Conservation (phyloP, 768 basidiomycete genomes). For the Serendipita sp. region DNA sequence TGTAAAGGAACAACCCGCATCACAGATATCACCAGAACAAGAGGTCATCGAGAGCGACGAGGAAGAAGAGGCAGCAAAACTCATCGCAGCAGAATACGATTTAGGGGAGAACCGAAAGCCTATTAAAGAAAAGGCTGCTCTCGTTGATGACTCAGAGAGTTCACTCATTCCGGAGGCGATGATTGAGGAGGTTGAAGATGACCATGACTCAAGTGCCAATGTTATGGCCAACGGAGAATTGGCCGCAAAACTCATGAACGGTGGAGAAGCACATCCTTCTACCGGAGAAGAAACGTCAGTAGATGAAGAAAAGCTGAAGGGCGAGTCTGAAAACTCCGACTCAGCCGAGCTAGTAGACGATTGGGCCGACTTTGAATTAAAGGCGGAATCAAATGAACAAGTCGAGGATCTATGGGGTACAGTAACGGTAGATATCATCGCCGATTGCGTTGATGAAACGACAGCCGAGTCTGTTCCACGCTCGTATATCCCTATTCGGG, state of each 20-base stretch:
- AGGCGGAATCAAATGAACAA: constrained; percentile 6
- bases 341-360: constrained; percentile 11
- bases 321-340: not conserved
- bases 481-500: constrained; percentile 41
- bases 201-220: not conserved
- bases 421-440: constrained; percentile 10
- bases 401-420: constrained; percentile 7
- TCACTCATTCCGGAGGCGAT: not conserved
- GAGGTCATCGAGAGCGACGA: not conserved
- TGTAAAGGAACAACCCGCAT: not conserved
- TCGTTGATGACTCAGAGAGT: not conserved
- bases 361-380: constrained; percentile 12
- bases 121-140: not conserved
- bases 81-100: not conserved
- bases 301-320: not conserved
- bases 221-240: not conserved
- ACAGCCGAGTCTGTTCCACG: constrained; percentile 10
- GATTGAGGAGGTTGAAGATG: not conserved
- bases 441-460: constrained; percentile 9
- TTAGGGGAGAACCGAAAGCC: not conserved
- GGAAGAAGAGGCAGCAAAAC: not conserved
- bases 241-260: not conserved
- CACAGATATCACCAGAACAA: no score
- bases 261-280: no score
- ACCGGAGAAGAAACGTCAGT: no score